Evolutionary conservation across 192 early-diverging fungal genomes (phyloP).

Genomic region (Chytriomyces sp.): DNA sequence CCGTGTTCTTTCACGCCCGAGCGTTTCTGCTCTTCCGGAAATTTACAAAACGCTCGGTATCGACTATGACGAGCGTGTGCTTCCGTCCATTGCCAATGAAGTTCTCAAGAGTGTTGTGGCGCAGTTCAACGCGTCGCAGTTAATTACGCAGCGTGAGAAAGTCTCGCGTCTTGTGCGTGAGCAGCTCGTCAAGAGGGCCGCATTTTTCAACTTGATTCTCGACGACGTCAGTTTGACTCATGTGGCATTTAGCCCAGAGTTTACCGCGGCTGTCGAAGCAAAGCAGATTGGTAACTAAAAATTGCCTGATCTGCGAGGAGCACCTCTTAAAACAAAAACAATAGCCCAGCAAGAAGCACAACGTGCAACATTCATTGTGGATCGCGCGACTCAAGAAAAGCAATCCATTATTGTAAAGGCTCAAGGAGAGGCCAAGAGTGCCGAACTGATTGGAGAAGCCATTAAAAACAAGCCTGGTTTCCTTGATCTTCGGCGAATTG

Average conservation of each 20-base stretch:
- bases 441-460: constrained; percentile 93
- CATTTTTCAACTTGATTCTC: constrained; percentile 87
- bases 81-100: constrained; percentile 98
- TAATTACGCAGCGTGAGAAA: constrained; percentile 94
- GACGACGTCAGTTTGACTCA: constrained; percentile 98
- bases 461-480: constrained; percentile 98
- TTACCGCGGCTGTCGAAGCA: constrained; percentile 93
- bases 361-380: constrained; percentile 92
- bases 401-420: constrained; percentile 96
- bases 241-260: constrained; percentile 93
- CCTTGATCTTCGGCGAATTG: constrained; percentile 88
- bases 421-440: constrained; percentile 93
- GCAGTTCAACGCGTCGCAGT: constrained; percentile 98
- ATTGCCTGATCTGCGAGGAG: too few relatives aligned
- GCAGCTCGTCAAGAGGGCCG: constrained; percentile 77
- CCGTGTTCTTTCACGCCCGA: constrained; percentile 93
- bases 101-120: constrained; percentile 98
- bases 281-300: constrained; percentile 83
- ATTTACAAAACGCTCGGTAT: constrained; percentile 91
- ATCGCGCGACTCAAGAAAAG: constrained; percentile 94
- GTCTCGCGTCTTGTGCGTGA: constrained; percentile 86
- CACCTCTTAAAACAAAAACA: background rate
- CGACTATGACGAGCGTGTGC: constrained; percentile 95
- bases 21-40: constrained; percentile 70
- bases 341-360: constrained; percentile 98